phyloP scores from a whole-genome alignment of 2,329 filamentous ascomycete species.

The Cadophora luteo-olivacea region DNA sequence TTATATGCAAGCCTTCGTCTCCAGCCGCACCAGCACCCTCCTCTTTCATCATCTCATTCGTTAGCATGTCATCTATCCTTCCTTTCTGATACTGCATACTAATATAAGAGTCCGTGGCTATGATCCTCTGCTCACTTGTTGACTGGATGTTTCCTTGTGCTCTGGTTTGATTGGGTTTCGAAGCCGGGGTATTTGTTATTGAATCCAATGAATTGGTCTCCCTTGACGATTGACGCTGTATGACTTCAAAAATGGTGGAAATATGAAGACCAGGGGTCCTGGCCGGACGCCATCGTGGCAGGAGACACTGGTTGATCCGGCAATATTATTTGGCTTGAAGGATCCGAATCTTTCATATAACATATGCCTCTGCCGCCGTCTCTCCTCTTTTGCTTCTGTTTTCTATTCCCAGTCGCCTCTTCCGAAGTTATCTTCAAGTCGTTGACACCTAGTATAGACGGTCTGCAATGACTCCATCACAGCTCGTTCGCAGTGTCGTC shows the following conservation, averaged over 20 bases:
- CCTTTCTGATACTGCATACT: neutral
- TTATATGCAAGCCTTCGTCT: conserved; percentile 10
- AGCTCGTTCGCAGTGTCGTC: neutral
- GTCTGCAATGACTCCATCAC: neutral
- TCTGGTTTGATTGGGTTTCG: neutral
- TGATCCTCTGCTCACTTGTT: neutral
- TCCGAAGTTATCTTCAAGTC: neutral
- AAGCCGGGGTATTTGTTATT: neutral
- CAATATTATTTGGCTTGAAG: neutral
- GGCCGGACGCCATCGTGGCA: neutral
- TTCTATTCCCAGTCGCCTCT: too few species aligned
- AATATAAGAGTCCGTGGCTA: neutral
- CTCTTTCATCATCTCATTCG: conserved; percentile 5
- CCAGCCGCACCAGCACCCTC: conserved; percentile 6
- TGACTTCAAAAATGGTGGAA: neutral
- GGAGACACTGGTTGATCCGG: neutral
- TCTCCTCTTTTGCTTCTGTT: neutral
- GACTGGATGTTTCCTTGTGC: neutral
- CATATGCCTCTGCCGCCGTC: neutral
- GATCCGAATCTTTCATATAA: neutral
- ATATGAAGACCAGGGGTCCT: neutral
- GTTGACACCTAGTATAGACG: neutral
- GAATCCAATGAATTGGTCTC: neutral
- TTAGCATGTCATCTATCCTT: neutral
- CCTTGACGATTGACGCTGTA: neutral